Base-by-base conservation (phyloP, 1,284 basidiomycete genomes). In the Heterobasidion occidentale region DNA sequence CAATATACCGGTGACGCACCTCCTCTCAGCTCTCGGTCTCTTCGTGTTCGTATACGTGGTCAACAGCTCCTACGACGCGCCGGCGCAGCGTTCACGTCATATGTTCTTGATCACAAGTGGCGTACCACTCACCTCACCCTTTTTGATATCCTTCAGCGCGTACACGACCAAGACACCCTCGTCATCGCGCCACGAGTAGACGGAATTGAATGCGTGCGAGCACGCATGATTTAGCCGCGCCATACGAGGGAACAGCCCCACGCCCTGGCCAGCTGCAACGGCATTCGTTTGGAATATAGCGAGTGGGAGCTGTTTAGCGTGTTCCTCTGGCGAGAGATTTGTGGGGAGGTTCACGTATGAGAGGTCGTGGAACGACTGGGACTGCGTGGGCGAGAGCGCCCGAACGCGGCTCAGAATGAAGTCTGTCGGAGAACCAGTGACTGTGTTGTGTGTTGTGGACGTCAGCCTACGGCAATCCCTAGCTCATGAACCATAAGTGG, bases 241-340 rank as follows among this genome's bases (percentile, higher is more conserved):
- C 73, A 81, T 83, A 20, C 66, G 71, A 12, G 83, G 83, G 63
- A 86, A 86, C 14, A 87, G 71, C 0, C 82, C 84, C 4, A 79
- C 78, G 8, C 71, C 67, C 0, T 56, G 47, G 1, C 77, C 79
- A 9, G 80, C 77, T 2, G 77, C 68, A 6, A 85, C 80, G 1
- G 79, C 81, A 62, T 86, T 87, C 4, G 83, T 85, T 64, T 83
- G 77, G 65, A 85, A 81, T 56, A 83, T 85, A 0, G 81, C 80
- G 20, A 86, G 66, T 0, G 78, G 77, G 17, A 81, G 67, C 61
- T 76, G 70, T 27, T 74, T 71, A 42, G 70, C 69, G 60, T 76
- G 67, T 36, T 65, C 65, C 36, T 67, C 68, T 1, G 75, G 74
- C 36, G 71, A 63, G 36, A 77, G 57, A 46, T 70, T 60, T 45